phyloP scores from a whole-genome alignment of 352 stramenopile genomes.

The Pythium phragmitis region DNA sequence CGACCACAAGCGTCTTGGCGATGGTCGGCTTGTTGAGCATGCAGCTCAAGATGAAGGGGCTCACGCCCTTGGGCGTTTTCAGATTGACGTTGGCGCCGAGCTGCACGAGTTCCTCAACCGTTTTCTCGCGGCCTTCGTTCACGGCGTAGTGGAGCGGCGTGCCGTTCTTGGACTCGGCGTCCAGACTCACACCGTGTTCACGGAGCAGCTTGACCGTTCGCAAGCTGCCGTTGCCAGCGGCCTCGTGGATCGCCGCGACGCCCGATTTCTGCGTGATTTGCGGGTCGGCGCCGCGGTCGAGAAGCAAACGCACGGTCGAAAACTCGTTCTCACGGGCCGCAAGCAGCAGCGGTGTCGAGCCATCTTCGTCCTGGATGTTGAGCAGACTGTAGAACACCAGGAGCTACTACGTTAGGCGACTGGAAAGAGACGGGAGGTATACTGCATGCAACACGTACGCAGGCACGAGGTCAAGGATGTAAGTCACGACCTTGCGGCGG shows the following conservation, averaged over 20 bases:
- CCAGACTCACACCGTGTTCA: conserved; percentile 51
- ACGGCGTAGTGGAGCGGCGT: conserved; percentile 80
- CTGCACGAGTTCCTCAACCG: conserved; percentile 55
- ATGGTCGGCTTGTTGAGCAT: conserved; percentile 79
- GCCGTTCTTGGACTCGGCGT: conserved; percentile 66
- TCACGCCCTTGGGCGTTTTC: conserved; percentile 67
- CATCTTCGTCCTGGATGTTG: conserved; percentile 68
- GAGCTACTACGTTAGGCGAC: neutral
- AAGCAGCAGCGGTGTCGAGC: conserved; percentile 66
- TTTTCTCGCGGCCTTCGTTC: conserved; percentile 80
- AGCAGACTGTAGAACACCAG: conserved; percentile 24
- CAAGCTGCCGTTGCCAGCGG: conserved; percentile 49
- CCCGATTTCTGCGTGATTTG: conserved; percentile 59
- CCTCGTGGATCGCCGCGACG: conserved; percentile 66
- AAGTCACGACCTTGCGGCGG: conserved; percentile 69
- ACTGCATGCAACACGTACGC: conserved; percentile 28
- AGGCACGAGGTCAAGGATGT: conserved; percentile 62
- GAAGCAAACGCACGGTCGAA: conserved; percentile 54
- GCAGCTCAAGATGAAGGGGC: conserved; percentile 68
- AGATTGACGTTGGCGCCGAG: conserved; percentile 65
- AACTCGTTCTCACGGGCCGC: conserved; percentile 82
- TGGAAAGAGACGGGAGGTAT: neutral
- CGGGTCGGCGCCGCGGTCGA: conserved; percentile 54
- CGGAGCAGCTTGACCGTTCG: conserved; percentile 29
- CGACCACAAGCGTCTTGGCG: conserved; percentile 52